These are phyloP conservation scores for Pseudogymnoascus sp. DNA, from an alignment of 2,329 filamentous ascomycete genomes.

Conservation along the genomic window DNA sequence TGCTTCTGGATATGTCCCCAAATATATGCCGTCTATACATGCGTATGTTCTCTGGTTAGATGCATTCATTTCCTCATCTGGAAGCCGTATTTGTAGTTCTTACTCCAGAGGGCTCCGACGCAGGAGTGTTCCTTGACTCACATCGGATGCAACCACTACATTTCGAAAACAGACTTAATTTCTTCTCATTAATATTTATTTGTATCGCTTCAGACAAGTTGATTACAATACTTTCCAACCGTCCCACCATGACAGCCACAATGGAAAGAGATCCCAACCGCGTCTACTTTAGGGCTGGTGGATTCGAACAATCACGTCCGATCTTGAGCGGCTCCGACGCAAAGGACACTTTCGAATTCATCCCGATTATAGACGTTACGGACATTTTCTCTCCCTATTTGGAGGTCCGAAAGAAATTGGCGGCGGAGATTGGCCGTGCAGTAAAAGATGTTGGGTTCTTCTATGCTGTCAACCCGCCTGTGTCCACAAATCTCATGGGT, in stretches of 20 bases:
- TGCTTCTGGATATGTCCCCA: neutral
- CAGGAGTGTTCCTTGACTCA: neutral
- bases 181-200: neutral
- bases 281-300: slow-evolving; percentile 1
- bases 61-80: neutral
- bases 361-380: slow-evolving; percentile 17
- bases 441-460: slow-evolving; percentile 32
- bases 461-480: slow-evolving; percentile 19
- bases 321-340: slow-evolving; percentile 12
- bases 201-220: neutral
- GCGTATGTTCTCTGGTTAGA: neutral
- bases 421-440: slow-evolving; percentile 27
- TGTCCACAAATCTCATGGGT: neutral
- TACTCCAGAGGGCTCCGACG: neutral
- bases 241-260: neutral
- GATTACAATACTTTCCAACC: neutral
- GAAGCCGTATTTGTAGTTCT: neutral
- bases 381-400: slow-evolving; percentile 25
- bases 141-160: neutral
- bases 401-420: slow-evolving; percentile 26
- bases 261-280: neutral
- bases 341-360: slow-evolving; percentile 14
- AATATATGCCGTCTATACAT: neutral
- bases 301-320: slow-evolving; percentile 12
- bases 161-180: neutral